Evolutionary conservation across 2,329 filamentous ascomycete genomes (phyloP).

Genomic region (Hymenoscyphus repandus): DNA sequence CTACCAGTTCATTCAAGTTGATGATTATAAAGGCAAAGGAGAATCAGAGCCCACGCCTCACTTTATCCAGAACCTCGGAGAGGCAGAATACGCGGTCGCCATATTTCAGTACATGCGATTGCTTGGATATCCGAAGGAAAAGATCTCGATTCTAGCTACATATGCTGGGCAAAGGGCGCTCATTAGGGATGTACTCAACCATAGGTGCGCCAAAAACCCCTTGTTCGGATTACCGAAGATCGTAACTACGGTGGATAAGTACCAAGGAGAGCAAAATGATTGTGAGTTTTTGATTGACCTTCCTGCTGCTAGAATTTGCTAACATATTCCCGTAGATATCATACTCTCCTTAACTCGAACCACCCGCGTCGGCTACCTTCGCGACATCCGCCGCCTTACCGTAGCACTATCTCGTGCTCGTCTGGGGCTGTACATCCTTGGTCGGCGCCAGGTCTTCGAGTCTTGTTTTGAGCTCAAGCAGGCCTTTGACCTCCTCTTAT

Average conservation of each 20-base stretch:
- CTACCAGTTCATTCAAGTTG: slow-evolving; percentile 94
- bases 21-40: slow-evolving; percentile 84
- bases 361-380: slow-evolving; percentile 81
- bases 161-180: slow-evolving; percentile 90
- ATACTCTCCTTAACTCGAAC: slow-evolving; percentile 92
- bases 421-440: slow-evolving; percentile 86
- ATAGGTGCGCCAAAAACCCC: slow-evolving; percentile 76
- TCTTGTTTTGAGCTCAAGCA: slow-evolving; percentile 80
- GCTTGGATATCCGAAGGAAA: slow-evolving; percentile 71
- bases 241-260: slow-evolving; percentile 95
- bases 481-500: slow-evolving; percentile 74
- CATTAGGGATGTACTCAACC: slow-evolving; percentile 77
- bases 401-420: slow-evolving; percentile 91
- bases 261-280: slow-evolving; percentile 98
- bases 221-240: slow-evolving; percentile 86
- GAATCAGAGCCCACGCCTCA: slow-evolving; percentile 88
- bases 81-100: slow-evolving; percentile 94
- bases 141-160: slow-evolving; percentile 83
- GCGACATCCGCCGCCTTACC: slow-evolving; percentile 87
- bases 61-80: slow-evolving; percentile 93
- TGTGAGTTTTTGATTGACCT: slow-evolving; percentile 55
- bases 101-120: slow-evolving; percentile 97
- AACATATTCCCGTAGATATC: slow-evolving; percentile 55
- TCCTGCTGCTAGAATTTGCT: slow-evolving; percentile 11
- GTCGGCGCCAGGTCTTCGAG: slow-evolving; percentile 83